Evolutionary conservation across 768 basidiomycete genomes (phyloP).

Genomic region (Dictyophora rubrovolvata): DNA sequence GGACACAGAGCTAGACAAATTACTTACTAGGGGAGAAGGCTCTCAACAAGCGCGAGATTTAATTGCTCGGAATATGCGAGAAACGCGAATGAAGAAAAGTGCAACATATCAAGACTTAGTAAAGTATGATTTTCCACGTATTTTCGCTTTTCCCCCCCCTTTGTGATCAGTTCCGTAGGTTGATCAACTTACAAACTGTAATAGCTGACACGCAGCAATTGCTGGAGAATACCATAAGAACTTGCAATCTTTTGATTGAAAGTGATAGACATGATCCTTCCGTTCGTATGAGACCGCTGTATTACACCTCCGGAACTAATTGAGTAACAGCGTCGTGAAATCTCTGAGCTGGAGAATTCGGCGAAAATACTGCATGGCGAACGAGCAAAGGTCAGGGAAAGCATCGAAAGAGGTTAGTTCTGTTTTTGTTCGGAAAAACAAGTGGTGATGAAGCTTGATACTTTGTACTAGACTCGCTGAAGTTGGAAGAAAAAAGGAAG

Average conservation of each 20-base stretch:
- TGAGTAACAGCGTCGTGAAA: slow-evolving; percentile 44
- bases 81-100: slow-evolving; percentile 34
- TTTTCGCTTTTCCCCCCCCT: background rate
- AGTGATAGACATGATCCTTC: slow-evolving; percentile 14
- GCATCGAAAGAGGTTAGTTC: background rate
- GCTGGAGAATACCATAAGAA: slow-evolving; percentile 22
- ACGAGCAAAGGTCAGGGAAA: slow-evolving; percentile 27
- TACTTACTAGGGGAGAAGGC: slow-evolving; percentile 6
- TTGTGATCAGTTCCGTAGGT: slow-evolving; percentile 16
- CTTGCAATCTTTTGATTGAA: slow-evolving; percentile 23
- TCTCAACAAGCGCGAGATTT: slow-evolving; percentile 9
- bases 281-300: slow-evolving; percentile 13
- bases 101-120: slow-evolving; percentile 60
- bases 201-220: slow-evolving; percentile 29
- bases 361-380: slow-evolving; percentile 36
- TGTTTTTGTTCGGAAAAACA: background rate
- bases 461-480: background rate
- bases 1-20: slow-evolving; percentile 12
- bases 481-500: slow-evolving; percentile 31
- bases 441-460: background rate
- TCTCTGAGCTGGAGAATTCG: slow-evolving; percentile 37
- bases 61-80: slow-evolving; percentile 21
- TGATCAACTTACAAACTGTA: slow-evolving; percentile 32
- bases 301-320: slow-evolving; percentile 14
- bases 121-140: slow-evolving; percentile 38